phyloP scores from a whole-genome alignment of 805 yeast species.

The Candida cerambycidarum region DNA sequence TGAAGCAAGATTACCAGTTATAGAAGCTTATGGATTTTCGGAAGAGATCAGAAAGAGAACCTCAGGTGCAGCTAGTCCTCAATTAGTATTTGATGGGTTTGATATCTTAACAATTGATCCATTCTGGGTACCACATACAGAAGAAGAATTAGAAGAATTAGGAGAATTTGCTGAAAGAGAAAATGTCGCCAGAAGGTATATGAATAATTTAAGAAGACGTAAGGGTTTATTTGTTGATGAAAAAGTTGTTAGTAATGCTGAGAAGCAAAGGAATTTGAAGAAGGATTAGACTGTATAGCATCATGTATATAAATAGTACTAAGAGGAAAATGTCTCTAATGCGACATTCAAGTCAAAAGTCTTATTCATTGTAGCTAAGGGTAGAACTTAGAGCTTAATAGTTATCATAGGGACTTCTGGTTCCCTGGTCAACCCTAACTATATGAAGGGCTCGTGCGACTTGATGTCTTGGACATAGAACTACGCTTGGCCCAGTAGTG shows the following conservation, averaged over 20 bases:
- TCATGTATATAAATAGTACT: not conserved
- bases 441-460: too few species aligned
- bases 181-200: constrained; percentile 83
- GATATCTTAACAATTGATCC: constrained; percentile 90
- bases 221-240: constrained; percentile 91
- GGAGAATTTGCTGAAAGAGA: constrained; percentile 94
- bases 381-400: too few species aligned
- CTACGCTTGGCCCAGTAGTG: not conserved
- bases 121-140: constrained; percentile 98
- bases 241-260: constrained; percentile 88
- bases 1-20: constrained; percentile 83
- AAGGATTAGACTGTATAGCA: constrained; percentile 38
- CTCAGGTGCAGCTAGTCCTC: constrained; percentile 97
- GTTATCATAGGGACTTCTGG: too few species aligned
- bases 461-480: too few species aligned
- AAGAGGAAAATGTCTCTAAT: too few species aligned
- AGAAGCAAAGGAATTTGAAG: constrained; percentile 87
- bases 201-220: constrained; percentile 76
- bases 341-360: too few species aligned
- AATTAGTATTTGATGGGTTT: constrained; percentile 85
- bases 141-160: constrained; percentile 88
- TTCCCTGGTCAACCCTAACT: too few species aligned
- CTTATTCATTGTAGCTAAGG: too few species aligned
- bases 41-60: constrained; percentile 92
- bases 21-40: constrained; percentile 94